These are phyloP conservation scores for Neurospora africana DNA, from an alignment of 495 filamentous ascomycete species.

Conservation along the genomic window DNA sequence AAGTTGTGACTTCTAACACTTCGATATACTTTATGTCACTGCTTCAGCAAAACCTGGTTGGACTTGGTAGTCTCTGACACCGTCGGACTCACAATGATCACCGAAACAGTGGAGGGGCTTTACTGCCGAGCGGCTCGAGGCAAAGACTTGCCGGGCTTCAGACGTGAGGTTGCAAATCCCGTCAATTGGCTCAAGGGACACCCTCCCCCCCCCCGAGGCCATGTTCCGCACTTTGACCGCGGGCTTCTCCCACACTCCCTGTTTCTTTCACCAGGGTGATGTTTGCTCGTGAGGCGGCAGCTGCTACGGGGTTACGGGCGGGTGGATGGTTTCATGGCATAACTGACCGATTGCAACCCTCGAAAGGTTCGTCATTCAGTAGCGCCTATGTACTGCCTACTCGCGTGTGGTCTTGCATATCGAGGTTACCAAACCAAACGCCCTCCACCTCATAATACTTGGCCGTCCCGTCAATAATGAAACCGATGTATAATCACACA, in stretches of 20 bases:
- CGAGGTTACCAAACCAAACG: neutral
- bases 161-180: neutral
- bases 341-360: conserved; percentile 6
- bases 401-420: neutral
- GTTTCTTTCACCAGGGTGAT: neutral
- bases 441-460: neutral
- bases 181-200: neutral
- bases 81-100: neutral
- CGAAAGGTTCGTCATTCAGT: neutral
- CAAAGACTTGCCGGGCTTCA: neutral
- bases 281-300: neutral
- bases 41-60: neutral
- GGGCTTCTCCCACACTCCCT: neutral
- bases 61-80: neutral
- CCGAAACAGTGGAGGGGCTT: neutral
- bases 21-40: neutral
- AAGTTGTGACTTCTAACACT: neutral
- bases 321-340: conserved; percentile 6
- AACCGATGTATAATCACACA: conserved; percentile 10
- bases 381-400: neutral
- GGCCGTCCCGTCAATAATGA: conserved; percentile 4
- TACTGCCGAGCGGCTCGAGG: neutral
- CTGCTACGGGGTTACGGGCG: neutral
- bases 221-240: neutral
- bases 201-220: neutral